Evolutionary conservation across 2,329 filamentous ascomycete genomes (phyloP).

Genomic region (Ophiocordyceps unilateralis): DNA sequence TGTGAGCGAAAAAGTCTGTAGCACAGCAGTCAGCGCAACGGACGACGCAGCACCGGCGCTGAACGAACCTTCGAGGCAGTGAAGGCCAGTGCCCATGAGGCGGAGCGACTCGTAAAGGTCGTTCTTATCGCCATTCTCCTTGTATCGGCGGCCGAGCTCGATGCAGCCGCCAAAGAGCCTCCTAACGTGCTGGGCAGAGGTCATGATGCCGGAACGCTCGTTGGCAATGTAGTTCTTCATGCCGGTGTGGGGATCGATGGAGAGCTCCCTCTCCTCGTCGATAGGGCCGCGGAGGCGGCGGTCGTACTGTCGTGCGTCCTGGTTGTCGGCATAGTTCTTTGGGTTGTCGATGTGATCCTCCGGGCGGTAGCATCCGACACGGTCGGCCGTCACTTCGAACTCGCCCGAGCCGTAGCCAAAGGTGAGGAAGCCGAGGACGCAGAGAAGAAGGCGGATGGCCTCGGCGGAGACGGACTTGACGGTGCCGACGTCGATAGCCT

Average conservation of each 20-base stretch:
- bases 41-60: too few species aligned
- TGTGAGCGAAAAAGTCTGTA: constrained; percentile 75
- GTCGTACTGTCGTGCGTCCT: constrained; percentile 73
- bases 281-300: constrained; percentile 64
- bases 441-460: constrained; percentile 77
- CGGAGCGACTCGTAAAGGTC: constrained; percentile 79
- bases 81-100: constrained; percentile 70
- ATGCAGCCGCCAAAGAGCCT: constrained; percentile 58
- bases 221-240: constrained; percentile 94
- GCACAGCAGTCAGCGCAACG: neutral
- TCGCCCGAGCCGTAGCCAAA: constrained; percentile 74
- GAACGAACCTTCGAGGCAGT: constrained; percentile 59
- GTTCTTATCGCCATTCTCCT: constrained; percentile 34
- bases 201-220: constrained; percentile 61
- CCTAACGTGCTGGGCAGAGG: constrained; percentile 61
- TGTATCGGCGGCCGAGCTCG: constrained; percentile 61
- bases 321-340: constrained; percentile 75
- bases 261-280: constrained; percentile 61
- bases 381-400: constrained; percentile 69
- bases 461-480: constrained; percentile 82
- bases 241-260: constrained; percentile 56
- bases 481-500: constrained; percentile 84
- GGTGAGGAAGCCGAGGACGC: constrained; percentile 77
- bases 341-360: constrained; percentile 66
- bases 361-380: constrained; percentile 68